Evolutionary conservation across 148 eudicot species (phyloP), one percentile per base, ranked within the genome.

Genomic region (Polygonum maritimum): DNA sequence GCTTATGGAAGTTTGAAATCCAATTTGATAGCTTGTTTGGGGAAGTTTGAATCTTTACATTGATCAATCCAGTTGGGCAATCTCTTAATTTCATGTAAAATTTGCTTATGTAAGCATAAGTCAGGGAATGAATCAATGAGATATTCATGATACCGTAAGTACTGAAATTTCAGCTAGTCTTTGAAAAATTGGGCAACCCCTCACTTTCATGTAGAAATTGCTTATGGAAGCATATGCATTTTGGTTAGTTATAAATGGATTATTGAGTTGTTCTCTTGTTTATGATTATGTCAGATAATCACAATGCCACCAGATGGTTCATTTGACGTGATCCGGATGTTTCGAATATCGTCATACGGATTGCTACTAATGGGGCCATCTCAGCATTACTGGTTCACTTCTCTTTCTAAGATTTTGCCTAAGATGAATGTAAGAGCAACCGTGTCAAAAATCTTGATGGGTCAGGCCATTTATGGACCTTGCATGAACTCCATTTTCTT

Each of bases 311-410:
- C 89, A 26, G 75, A 81, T 49, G 89, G 77, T 78, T 57, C 94
- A 72, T 82, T 81, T 77, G 93, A 93, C 78, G 31, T 48, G 39
- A 26, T 80, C 26, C 85, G 98, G 76, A 89, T 89, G 31, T 41
- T 81, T 69, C 86, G 96, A 26, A 88, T 91, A 71, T 90, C 89
- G 63, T 78, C 81, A 12, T 91, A 82, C 79, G 98, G 92, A 71
- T 60, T 93, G 78, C 54, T 93, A 60, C 71, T 93, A 26, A 83
- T 86, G 80, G 98, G 98, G 62, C 90, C 93, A 18, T 76, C 87
- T 7, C 93, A 88, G 74, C 98, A 91, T 78, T 2, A 84, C 55
- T 93, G 96, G 96, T 93, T 89, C 79, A 89, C 87, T 77, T 86
- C 78, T 76, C 74, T 89, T 7, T 88, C 83, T 11, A 86, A 81